Percentiles rank a stretch among this genome's conserved stretches.
Conservation (phyloP, 2,329 filamentous ascomycete genomes). For the Hypoxylon sp. region DNA sequence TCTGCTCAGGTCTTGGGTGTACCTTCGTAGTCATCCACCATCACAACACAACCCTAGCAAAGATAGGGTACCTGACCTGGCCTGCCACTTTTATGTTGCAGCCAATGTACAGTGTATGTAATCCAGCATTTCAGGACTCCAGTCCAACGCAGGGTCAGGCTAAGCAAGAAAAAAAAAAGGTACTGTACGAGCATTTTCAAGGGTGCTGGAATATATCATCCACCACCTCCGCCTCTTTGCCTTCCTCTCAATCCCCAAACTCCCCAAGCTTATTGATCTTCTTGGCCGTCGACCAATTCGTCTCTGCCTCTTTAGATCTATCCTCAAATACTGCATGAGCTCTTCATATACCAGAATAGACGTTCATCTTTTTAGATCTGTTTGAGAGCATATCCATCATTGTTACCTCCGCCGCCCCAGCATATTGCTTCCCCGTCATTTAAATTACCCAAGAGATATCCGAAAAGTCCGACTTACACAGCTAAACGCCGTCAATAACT, state of each 20-base stretch:
- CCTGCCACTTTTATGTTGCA: conserved; percentile 40
- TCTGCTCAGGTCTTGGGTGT: conserved; percentile 9
- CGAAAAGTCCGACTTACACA: conserved; percentile 38
- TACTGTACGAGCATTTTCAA: conserved; percentile 37
- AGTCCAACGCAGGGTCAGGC: conserved; percentile 38
- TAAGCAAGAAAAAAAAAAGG: conserved; percentile 29
- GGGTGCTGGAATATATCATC: conserved; percentile 47
- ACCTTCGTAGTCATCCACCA: conserved; percentile 19
- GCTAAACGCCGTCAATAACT: conserved; percentile 30
- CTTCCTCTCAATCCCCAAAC: conserved; percentile 34
- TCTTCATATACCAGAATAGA: conserved; percentile 28
- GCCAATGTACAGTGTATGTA: conserved; percentile 38
- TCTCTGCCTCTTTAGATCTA: conserved; percentile 12
- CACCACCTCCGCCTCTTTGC: conserved; percentile 41
- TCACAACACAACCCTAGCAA: conserved; percentile 26
- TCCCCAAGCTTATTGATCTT: conserved; percentile 29
- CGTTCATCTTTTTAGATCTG: conserved; percentile 24
- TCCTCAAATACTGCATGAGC: conserved; percentile 16
- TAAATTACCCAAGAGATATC: conserved; percentile 36
- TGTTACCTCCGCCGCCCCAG: conserved; percentile 30
- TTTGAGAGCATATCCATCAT: conserved; percentile 17
- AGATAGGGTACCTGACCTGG: conserved; percentile 28
- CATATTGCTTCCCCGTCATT: conserved; percentile 27
- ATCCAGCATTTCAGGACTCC: conserved; percentile 9
- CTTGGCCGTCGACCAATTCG: conserved; percentile 20